Evolutionary conservation across 805 yeast genomes (phyloP).

Genomic region (Starmerella floris): DNA sequence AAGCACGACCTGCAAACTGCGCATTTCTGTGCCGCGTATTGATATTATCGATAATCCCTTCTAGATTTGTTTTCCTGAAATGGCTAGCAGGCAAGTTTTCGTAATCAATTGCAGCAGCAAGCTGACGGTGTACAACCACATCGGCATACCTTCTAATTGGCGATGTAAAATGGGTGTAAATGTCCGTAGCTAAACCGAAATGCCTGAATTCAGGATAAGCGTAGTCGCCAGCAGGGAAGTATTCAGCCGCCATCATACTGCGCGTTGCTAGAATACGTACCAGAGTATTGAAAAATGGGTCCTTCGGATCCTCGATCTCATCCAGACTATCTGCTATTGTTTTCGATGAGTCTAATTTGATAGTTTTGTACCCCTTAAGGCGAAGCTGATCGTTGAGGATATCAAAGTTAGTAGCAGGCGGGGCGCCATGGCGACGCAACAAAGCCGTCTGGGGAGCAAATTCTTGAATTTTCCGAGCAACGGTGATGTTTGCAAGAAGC

Average conservation of each 20-base stretch:
- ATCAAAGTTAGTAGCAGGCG: conserved; percentile 90
- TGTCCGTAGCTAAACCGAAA: conserved; percentile 94
- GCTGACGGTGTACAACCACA: conserved; percentile 90
- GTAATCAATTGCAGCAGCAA: conserved; percentile 96
- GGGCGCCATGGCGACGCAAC: conserved; percentile 96
- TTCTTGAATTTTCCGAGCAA: conserved; percentile 81
- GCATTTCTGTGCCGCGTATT: conserved; percentile 94
- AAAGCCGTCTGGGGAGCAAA: conserved; percentile 96
- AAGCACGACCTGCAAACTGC: conserved; percentile 96
- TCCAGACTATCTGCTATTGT: conserved; percentile 90
- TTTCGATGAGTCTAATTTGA: conserved; percentile 73
- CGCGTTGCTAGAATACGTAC: conserved; percentile 94
- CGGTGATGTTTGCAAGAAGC: conserved; percentile 93
- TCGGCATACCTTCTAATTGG: conserved; percentile 98
- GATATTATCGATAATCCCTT: conserved; percentile 71
- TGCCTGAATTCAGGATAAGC: conserved; percentile 88
- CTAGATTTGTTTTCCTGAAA: conserved; percentile 83
- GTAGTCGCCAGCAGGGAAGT: conserved; percentile 80
- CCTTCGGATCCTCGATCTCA: conserved; percentile 66
- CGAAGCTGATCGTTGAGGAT: conserved; percentile 76
- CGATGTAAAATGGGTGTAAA: conserved; percentile 95
- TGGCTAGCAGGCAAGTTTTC: conserved; percentile 71
- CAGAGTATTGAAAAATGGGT: conserved; percentile 84
- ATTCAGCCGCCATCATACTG: conserved; percentile 99
- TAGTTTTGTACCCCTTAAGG: conserved; percentile 58